Conservation (phyloP, 208 protist genomes). For the Vickermania spadyakhi region DNA sequence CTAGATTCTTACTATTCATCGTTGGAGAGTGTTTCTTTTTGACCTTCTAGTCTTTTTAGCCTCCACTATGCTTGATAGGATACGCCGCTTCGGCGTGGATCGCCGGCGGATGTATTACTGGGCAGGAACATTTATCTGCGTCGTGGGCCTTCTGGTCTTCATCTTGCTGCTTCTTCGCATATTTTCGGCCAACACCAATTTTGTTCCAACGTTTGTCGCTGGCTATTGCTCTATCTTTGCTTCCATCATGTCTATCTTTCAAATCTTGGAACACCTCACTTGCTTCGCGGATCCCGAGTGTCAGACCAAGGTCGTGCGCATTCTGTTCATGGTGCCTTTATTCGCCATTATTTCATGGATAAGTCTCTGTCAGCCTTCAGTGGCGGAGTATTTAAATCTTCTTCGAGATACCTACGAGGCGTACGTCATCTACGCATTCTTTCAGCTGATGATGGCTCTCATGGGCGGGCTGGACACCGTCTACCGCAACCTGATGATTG, state of each 20-base stretch:
- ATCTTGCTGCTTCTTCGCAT: slow-evolving; percentile 48
- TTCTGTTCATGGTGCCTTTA: slow-evolving; percentile 92
- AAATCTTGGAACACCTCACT: slow-evolving; percentile 87
- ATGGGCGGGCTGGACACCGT: slow-evolving; percentile 86
- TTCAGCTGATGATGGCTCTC: slow-evolving; percentile 89
- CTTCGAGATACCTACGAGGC: slow-evolving; percentile 90
- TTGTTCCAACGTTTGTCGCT: slow-evolving; percentile 67
- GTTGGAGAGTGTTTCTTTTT: slow-evolving; percentile 2
- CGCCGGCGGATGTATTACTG: slow-evolving; percentile 81
- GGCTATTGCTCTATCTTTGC: slow-evolving; percentile 88
- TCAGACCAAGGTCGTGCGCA: slow-evolving; percentile 89
- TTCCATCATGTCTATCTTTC: slow-evolving; percentile 75
- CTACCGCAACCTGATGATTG: slow-evolving; percentile 76
- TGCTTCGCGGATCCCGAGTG: slow-evolving; percentile 86
- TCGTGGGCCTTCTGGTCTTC: slow-evolving; percentile 64
- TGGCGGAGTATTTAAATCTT: slow-evolving; percentile 84
- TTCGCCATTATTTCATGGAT: slow-evolving; percentile 87
- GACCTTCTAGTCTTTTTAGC: slow-evolving; percentile 3
- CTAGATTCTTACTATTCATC: slow-evolving; percentile 5
- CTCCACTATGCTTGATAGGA: background rate
- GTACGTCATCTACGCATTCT: slow-evolving; percentile 93
- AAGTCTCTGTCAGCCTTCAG: slow-evolving; percentile 47
- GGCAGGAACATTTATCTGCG: slow-evolving; percentile 63
- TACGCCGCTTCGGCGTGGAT: slow-evolving; percentile 13
- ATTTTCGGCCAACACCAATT: slow-evolving; percentile 26